A percentile compares a stretch with the other conserved stretches of the same genome.
phyloP scores from a whole-genome alignment of 176 grass and related monocot genomes.

The Saccharum spontaneum region DNA sequence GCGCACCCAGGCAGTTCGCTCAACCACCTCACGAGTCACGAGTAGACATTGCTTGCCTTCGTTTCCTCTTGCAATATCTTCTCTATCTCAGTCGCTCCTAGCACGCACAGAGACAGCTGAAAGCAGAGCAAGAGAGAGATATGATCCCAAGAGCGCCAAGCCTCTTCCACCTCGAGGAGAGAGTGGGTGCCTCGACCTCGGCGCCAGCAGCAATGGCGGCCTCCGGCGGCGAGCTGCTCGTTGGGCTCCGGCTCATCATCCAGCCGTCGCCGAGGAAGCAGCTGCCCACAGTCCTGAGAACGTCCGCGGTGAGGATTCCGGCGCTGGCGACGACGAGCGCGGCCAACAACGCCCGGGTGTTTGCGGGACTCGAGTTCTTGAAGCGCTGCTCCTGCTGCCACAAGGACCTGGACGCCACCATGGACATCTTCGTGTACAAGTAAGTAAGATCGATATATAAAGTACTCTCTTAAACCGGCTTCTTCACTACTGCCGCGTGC shows the following conservation, averaged over 20 bases:
- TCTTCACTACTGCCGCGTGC: no score
- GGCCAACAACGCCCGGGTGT: background rate
- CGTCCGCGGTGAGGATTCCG: slow-evolving; percentile 28
- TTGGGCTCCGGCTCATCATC: slow-evolving; percentile 71
- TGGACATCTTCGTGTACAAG: slow-evolving; percentile 89
- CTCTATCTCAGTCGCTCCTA: no score
- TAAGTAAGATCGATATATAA: background rate
- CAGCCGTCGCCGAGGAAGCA: slow-evolving; percentile 29
- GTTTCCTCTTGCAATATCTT: background rate
- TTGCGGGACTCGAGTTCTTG: slow-evolving; percentile 44
- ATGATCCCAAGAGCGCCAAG: slow-evolving; percentile 36
- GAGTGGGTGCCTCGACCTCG: background rate
- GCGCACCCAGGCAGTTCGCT: background rate
- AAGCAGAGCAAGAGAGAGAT: no score
- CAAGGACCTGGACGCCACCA: slow-evolving; percentile 44
- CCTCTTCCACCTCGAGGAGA: slow-evolving; percentile 43
- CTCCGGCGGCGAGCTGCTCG: slow-evolving; percentile 31
- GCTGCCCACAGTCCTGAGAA: slow-evolving; percentile 36
- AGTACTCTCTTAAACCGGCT: no score
- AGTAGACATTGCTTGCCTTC: background rate
- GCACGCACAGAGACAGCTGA: background rate
- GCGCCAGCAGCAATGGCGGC: background rate
- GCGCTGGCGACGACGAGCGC: background rate
- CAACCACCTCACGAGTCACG: background rate
- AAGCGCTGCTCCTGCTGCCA: slow-evolving; percentile 69